A percentile compares a stretch with the other conserved stretches of the same genome.
These are phyloP conservation scores for Flaveria sonorensis DNA, from an alignment of 129 eudicot species.

Conservation along the genomic window DNA sequence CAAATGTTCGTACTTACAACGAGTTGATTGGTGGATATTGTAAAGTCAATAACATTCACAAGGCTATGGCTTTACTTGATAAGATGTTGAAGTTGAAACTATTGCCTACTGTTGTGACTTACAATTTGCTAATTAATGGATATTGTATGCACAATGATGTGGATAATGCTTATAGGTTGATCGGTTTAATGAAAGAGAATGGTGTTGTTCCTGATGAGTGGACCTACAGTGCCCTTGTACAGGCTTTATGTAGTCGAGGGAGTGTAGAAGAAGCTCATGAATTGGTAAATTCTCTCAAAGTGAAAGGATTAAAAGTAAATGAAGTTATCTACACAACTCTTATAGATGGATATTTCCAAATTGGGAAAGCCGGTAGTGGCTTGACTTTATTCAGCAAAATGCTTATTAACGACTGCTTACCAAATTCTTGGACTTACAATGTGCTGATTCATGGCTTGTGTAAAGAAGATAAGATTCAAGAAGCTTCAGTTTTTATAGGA, in stretches of 20 bases:
- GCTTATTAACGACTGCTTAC: conserved; percentile 51
- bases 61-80: conserved; percentile 72
- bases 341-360: conserved; percentile 72
- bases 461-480: conserved; percentile 50
- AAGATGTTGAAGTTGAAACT: conserved; percentile 59
- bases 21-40: conserved; percentile 83
- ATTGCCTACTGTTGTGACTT: conserved; percentile 60
- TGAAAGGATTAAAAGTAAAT: conserved; percentile 59
- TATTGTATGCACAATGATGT: conserved; percentile 63
- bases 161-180: conserved; percentile 66
- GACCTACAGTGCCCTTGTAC: conserved; percentile 57
- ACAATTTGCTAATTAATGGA: conserved; percentile 63
- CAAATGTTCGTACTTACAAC: conserved; percentile 79
- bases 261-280: conserved; percentile 60
- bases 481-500: conserved; percentile 50
- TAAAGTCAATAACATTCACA: conserved; percentile 49
- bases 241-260: conserved; percentile 62
- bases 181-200: conserved; percentile 56
- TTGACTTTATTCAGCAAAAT: conserved; percentile 51
- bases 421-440: conserved; percentile 75
- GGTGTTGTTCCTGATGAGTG: conserved; percentile 63
- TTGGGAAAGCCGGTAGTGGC: conserved; percentile 47
- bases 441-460: conserved; percentile 66
- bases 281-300: conserved; percentile 46
- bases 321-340: conserved; percentile 62